Conservation (phyloP, 768 basidiomycete genomes). For the Russula emetica region DNA sequence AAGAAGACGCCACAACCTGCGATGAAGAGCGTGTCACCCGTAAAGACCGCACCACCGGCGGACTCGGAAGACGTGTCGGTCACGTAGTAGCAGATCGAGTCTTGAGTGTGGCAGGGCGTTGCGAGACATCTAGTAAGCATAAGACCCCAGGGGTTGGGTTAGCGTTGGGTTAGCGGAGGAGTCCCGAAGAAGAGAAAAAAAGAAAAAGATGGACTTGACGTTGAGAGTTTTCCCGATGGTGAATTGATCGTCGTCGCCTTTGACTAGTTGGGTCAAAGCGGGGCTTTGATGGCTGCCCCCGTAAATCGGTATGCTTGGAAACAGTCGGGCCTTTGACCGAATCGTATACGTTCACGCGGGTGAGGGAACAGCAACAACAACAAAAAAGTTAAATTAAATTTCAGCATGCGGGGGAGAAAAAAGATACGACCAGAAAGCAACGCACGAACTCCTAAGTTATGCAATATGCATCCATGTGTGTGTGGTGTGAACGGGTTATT, state of each 20-base stretch:
- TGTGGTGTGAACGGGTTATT: no score
- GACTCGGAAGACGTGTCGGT: conserved; percentile 44
- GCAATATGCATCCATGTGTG: no score
- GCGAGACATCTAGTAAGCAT: conserved; percentile 58
- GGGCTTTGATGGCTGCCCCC: conserved; percentile 73
- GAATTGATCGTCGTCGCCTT: conserved; percentile 79
- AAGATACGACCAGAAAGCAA: not conserved
- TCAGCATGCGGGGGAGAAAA: not conserved
- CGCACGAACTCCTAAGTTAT: conserved; percentile 43
- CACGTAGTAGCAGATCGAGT: conserved; percentile 89
- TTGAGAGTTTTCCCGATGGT: conserved; percentile 59
- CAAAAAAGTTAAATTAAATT: not conserved
- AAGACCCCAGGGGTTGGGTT: not conserved
- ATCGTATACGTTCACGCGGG: not conserved
- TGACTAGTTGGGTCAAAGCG: conserved; percentile 67
- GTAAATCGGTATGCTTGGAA: conserved; percentile 54
- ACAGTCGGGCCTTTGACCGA: conserved; percentile 37
- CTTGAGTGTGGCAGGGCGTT: conserved; percentile 93
- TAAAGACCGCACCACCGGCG: conserved; percentile 73
- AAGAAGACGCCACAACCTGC: conserved; percentile 94
- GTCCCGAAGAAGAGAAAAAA: not conserved
- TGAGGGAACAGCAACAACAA: no score
- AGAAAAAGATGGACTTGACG: conserved; percentile 46
- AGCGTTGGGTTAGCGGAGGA: not conserved
- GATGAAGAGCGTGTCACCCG: conserved; percentile 89